Conservation (phyloP, 2,329 filamentous ascomycete genomes). For the Coniochaeta sp. region DNA sequence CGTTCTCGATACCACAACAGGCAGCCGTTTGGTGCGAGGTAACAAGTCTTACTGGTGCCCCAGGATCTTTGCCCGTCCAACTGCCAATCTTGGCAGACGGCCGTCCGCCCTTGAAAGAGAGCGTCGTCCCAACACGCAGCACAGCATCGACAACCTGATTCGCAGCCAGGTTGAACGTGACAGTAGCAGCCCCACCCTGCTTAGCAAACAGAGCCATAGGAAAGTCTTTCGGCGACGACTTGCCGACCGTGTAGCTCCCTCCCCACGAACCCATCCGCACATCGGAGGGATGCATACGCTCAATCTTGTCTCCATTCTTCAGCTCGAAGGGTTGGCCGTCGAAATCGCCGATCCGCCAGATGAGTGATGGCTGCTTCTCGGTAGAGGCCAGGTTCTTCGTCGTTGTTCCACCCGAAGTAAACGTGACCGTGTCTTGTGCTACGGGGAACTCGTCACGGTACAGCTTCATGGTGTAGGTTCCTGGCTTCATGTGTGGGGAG, state of each 20-base stretch:
- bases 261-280: slow-evolving; percentile 45
- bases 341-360: slow-evolving; percentile 51
- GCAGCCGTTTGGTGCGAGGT: background rate
- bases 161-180: slow-evolving; percentile 39
- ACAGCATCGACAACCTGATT: slow-evolving; percentile 36
- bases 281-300: slow-evolving; percentile 51
- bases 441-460: slow-evolving; percentile 50
- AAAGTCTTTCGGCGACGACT: slow-evolving; percentile 35
- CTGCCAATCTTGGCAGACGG: slow-evolving; percentile 32
- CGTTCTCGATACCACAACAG: background rate
- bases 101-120: slow-evolving; percentile 47
- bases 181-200: slow-evolving; percentile 37
- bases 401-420: slow-evolving; percentile 38
- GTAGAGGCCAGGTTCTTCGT: slow-evolving; percentile 36
- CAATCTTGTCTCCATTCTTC: slow-evolving; percentile 49
- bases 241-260: slow-evolving; percentile 44
- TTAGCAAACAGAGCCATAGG: slow-evolving; percentile 51
- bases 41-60: slow-evolving; percentile 21
- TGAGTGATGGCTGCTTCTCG: slow-evolving; percentile 47
- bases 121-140: slow-evolving; percentile 48
- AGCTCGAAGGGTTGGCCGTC: slow-evolving; percentile 49
- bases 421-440: slow-evolving; percentile 35
- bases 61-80: slow-evolving; percentile 20
- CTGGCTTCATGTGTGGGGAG: slow-evolving; percentile 51
- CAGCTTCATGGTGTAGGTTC: slow-evolving; percentile 51